A percentile compares a stretch with the other conserved stretches of the same genome.
Conservation (phyloP, 2,329 filamentous ascomycete genomes). For the Lachnellula cervina region DNA sequence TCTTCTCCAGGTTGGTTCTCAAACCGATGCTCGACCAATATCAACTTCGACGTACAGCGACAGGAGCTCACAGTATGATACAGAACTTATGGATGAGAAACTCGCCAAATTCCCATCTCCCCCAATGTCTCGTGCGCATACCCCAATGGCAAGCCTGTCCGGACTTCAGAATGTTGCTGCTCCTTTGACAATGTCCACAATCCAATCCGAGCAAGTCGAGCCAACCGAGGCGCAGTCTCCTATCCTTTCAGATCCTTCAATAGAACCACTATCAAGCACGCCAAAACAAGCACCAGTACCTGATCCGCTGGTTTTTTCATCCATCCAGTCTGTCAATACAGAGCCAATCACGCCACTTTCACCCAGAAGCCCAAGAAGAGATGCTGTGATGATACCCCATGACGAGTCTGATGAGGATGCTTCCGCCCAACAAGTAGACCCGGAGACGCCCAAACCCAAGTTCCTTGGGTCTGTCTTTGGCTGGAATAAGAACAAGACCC, state of each 20-base stretch:
- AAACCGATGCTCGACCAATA: slow-evolving; percentile 37
- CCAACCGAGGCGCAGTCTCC: slow-evolving; percentile 12
- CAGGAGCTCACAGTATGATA: slow-evolving; percentile 46
- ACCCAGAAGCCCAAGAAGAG: slow-evolving; percentile 47
- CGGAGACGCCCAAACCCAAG: slow-evolving; percentile 38
- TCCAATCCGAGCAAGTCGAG: slow-evolving; percentile 35
- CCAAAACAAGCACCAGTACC: slow-evolving; percentile 30
- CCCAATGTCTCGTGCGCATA: slow-evolving; percentile 37
- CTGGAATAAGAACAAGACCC: slow-evolving; percentile 39
- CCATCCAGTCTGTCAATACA: slow-evolving; percentile 26
- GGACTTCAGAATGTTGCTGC: slow-evolving; percentile 8
- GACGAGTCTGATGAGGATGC: slow-evolving; percentile 34
- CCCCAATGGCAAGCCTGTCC: slow-evolving; percentile 21
- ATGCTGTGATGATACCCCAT: slow-evolving; percentile 52
- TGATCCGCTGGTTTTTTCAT: slow-evolving; percentile 26
- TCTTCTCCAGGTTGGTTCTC: slow-evolving; percentile 9
- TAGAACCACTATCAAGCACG: background rate
- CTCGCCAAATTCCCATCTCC: slow-evolving; percentile 52
- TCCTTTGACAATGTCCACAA: slow-evolving; percentile 32
- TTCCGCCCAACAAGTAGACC: slow-evolving; percentile 28
- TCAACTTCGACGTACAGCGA: slow-evolving; percentile 48
- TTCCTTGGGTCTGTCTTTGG: slow-evolving; percentile 41
- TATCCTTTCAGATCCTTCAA: slow-evolving; percentile 1
- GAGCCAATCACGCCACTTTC: slow-evolving; percentile 30
- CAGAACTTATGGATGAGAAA: slow-evolving; percentile 44